These are phyloP conservation scores for Lepidium sativum DNA, from an alignment of 345 rosid genomes.

Conservation along the genomic window DNA sequence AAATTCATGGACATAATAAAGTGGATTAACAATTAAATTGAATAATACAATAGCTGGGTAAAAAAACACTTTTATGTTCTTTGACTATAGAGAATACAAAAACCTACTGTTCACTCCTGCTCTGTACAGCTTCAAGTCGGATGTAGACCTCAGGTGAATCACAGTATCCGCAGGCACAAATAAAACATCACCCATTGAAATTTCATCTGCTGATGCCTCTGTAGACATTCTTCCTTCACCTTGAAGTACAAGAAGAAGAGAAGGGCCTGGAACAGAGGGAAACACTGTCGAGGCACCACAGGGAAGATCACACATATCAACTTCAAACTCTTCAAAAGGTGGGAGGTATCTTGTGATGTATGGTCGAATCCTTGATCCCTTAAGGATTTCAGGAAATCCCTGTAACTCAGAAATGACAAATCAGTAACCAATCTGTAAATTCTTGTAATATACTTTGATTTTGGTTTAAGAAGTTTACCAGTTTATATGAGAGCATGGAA, in stretches of 20 bases:
- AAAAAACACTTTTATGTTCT: not conserved
- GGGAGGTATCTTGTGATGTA: slow-evolving; percentile 79
- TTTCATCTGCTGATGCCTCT: slow-evolving; percentile 30
- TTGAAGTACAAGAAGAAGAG: slow-evolving; percentile 48
- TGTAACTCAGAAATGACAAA: slow-evolving; percentile 28
- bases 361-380: slow-evolving; percentile 56
- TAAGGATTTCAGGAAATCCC: slow-evolving; percentile 85
- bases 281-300: slow-evolving; percentile 52
- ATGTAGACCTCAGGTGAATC: slow-evolving; percentile 34
- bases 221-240: slow-evolving; percentile 58
- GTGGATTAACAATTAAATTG: not conserved
- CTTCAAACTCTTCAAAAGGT: slow-evolving; percentile 90
- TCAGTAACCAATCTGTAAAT: not conserved
- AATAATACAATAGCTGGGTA: not conserved
- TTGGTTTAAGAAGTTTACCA: slow-evolving; percentile 34
- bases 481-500: slow-evolving; percentile 95
- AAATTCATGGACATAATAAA: not conserved
- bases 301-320: slow-evolving; percentile 70
- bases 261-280: slow-evolving; percentile 71
- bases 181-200: slow-evolving; percentile 64
- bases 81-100: slow-evolving; percentile 32
- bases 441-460: not conserved
- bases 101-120: slow-evolving; percentile 75
- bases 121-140: slow-evolving; percentile 67
- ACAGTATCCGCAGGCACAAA: slow-evolving; percentile 68